phyloP scores from a whole-genome alignment of 129 eudicot genomes.

The Artemisia tridentata region DNA sequence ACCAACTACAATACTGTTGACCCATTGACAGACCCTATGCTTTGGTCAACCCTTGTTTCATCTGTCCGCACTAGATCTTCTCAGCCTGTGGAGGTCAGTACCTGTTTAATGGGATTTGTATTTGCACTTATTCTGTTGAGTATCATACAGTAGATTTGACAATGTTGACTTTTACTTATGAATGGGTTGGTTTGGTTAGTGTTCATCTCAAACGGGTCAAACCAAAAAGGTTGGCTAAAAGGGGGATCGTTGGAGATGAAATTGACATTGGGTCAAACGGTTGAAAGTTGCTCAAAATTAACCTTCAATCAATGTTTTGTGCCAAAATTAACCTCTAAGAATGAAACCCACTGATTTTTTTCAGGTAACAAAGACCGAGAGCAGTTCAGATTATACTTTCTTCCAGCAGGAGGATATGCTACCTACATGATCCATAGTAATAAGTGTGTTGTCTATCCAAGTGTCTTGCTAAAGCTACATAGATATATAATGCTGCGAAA shows the following conservation, averaged over 20 bases:
- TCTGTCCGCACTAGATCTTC: constrained; percentile 67
- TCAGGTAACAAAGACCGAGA: constrained; percentile 78
- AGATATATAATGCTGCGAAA: not conserved
- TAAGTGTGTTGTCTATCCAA: constrained; percentile 20
- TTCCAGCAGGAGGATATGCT: constrained; percentile 59
- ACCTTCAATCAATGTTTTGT: not conserved
- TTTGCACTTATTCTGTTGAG: not conserved
- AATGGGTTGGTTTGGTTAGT: not conserved
- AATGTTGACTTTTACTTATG: too few relatives aligned
- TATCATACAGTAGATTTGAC: not conserved
- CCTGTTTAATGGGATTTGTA: not conserved
- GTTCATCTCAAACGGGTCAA: too few relatives aligned
- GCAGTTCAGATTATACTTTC: constrained; percentile 69
- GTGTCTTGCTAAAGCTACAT: constrained; percentile 22
- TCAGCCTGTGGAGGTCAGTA: constrained; percentile 65
- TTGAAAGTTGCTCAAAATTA: not conserved
- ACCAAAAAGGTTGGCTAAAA: too few relatives aligned
- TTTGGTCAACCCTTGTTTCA: constrained; percentile 80
- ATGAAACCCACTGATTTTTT: not conserved
- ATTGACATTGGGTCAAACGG: too few relatives aligned
- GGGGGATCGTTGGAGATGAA: too few relatives aligned
- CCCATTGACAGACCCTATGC: constrained; percentile 70
- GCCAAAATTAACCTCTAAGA: not conserved
- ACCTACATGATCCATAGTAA: constrained; percentile 25
- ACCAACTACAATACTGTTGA: constrained; percentile 72